Percentiles rank a stretch among this genome's conserved stretches.
Conservation (phyloP, 345 rosid genomes). For the Brassica carinata region DNA sequence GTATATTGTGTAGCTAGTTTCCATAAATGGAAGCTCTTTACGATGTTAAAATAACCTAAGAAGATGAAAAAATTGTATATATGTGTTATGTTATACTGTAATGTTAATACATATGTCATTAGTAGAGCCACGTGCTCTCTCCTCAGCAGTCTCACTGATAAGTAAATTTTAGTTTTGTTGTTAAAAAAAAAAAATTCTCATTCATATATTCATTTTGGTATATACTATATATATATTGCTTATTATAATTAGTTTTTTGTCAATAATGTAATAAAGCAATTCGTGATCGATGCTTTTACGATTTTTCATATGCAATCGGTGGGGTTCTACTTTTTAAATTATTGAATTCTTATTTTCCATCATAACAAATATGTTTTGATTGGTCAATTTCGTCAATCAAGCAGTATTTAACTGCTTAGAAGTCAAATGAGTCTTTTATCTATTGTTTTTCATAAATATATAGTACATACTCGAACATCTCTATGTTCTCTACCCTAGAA, state of each 20-base stretch:
- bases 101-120: too few relatives aligned
- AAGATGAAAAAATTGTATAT: background rate
- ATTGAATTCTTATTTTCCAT: background rate
- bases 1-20: background rate
- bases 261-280: background rate
- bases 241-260: background rate
- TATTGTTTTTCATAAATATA: background rate
- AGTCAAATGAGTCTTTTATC: conserved; percentile 16
- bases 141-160: conserved; percentile 27
- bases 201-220: conserved; percentile 12
- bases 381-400: conserved; percentile 18
- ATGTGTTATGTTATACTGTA: too few relatives aligned
- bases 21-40: background rate
- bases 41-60: background rate
- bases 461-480: background rate
- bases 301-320: conserved; percentile 34
- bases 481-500: background rate
- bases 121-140: conserved; percentile 33
- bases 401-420: conserved; percentile 34
- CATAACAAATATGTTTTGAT: conserved; percentile 21
- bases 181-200: background rate
- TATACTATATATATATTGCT: background rate
- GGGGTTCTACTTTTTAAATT: conserved; percentile 13
- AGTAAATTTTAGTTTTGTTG: conserved; percentile 30
- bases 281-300: conserved; percentile 5